Conservation (phyloP, 2,329 filamentous ascomycete genomes). For the Stagonosporopsis vannaccii region DNA sequence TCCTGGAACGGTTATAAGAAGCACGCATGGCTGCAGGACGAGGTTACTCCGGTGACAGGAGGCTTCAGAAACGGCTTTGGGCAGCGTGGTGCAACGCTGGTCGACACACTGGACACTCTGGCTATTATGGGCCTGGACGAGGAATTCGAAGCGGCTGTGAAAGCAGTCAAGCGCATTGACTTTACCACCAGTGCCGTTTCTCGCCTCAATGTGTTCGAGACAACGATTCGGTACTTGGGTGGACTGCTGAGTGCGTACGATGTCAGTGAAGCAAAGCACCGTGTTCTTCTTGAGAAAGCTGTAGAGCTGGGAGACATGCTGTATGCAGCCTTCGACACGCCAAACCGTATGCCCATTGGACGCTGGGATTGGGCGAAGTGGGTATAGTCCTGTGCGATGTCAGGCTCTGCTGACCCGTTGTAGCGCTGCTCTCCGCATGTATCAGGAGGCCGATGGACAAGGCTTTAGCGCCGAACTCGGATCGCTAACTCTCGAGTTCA, state of each 20-base stretch:
- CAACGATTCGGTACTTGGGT: conserved; percentile 51
- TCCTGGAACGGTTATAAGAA: conserved; percentile 60
- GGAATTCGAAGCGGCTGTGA: conserved; percentile 64
- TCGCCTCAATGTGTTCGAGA: conserved; percentile 50
- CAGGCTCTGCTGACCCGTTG: conserved; percentile 21
- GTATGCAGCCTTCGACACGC: conserved; percentile 54
- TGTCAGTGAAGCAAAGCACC: conserved; percentile 45
- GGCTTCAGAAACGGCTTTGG: conserved; percentile 59
- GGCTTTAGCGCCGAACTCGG: conserved; percentile 49
- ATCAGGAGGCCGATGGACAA: conserved; percentile 40
- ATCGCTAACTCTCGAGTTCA: conserved; percentile 50
- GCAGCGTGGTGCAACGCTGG: conserved; percentile 65
- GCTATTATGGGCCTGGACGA: conserved; percentile 67
- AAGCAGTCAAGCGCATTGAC: conserved; percentile 61
- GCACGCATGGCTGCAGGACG: conserved; percentile 62
- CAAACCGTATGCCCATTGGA: conserved; percentile 51
- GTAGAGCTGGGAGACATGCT: conserved; percentile 54
- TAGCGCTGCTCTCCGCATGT: conserved; percentile 39
- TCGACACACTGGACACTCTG: conserved; percentile 68
- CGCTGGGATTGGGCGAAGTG: conserved; percentile 51
- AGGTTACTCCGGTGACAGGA: conserved; percentile 60
- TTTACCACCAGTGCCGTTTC: conserved; percentile 55
- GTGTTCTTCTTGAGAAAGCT: conserved; percentile 49
- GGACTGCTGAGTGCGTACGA: conserved; percentile 50
- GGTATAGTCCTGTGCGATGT: conserved; percentile 7